These are phyloP conservation scores for Jatropha podagrica DNA, from an alignment of 441 rosid species.

Conservation along the genomic window DNA sequence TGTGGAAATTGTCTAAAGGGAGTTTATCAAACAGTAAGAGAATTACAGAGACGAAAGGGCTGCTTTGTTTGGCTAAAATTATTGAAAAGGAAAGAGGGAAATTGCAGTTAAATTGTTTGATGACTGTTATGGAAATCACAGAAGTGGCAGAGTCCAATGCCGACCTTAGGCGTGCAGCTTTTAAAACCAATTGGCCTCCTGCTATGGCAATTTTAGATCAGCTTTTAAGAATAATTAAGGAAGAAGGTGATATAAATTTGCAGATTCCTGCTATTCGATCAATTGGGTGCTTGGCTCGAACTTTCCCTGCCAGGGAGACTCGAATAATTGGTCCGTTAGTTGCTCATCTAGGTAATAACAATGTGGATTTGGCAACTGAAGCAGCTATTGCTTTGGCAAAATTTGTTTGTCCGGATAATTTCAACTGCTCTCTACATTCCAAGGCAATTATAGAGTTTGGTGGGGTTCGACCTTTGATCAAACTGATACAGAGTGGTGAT, in stretches of 20 bases:
- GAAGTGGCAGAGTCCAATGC: conserved; percentile 44
- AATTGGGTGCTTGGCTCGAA: conserved; percentile 55
- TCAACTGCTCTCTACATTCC: conserved; percentile 50
- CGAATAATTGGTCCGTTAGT: conserved; percentile 48
- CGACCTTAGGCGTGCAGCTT: conserved; percentile 55
- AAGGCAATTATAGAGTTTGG: conserved; percentile 51
- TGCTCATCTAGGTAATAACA: conserved; percentile 32
- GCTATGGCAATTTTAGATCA: conserved; percentile 59
- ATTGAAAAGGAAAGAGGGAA: conserved; percentile 48
- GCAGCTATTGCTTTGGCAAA: conserved; percentile 55
- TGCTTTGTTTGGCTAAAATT: conserved; percentile 52
- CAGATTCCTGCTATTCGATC: conserved; percentile 47
- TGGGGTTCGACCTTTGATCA: conserved; percentile 47
- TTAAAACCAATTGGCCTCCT: conserved; percentile 54
- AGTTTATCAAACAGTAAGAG: conserved; percentile 39
- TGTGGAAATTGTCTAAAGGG: conserved; percentile 44
- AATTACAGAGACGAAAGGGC: conserved; percentile 54
- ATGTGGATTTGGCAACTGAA: conserved; percentile 41
- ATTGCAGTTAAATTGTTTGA: conserved; percentile 47
- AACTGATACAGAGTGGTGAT: conserved; percentile 34
- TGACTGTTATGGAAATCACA: conserved; percentile 51
- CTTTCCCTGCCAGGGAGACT: conserved; percentile 53
- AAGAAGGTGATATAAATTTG: conserved; percentile 33
- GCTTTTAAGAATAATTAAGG: conserved; percentile 47
- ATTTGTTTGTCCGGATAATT: conserved; percentile 55